These are phyloP conservation scores for Sphaerobolus stellatus DNA, from an alignment of 1,284 basidiomycete genomes.

Conservation along the genomic window DNA sequence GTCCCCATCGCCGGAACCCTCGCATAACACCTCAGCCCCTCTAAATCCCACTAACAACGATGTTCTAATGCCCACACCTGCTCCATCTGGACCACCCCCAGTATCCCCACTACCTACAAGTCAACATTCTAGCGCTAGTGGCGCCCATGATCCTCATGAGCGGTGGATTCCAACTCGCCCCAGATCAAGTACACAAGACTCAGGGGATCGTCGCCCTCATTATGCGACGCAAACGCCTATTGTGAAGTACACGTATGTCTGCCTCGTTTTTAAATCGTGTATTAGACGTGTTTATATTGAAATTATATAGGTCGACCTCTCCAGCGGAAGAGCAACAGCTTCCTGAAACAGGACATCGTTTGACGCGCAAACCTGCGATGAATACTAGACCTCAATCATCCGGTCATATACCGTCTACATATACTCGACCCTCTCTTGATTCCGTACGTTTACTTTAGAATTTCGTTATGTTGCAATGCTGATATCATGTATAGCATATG, in stretches of 20 bases:
- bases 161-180: slow-evolving; percentile 9
- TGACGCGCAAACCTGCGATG: slow-evolving; percentile 37
- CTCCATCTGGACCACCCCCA: background rate
- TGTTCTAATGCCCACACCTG: background rate
- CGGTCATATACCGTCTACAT: slow-evolving; percentile 36
- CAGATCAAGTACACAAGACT: slow-evolving; percentile 7
- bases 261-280: no score
- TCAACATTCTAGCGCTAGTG: background rate
- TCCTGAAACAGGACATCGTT: slow-evolving; percentile 31
- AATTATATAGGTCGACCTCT: background rate
- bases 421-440: slow-evolving; percentile 43
- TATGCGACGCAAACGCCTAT: slow-evolving; percentile 8
- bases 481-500: slow-evolving; percentile 30
- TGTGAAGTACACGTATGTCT: slow-evolving; percentile 9
- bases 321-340: slow-evolving; percentile 4
- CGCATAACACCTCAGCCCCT: background rate
- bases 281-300: no score
- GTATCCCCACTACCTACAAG: background rate
- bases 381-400: slow-evolving; percentile 40
- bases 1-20: slow-evolving; percentile 10
- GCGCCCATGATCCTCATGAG: slow-evolving; percentile 3
- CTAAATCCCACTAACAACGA: background rate
- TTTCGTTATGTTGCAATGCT: no score
- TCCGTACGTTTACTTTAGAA: slow-evolving; percentile 36
- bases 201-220: slow-evolving; percentile 10